phyloP scores from a whole-genome alignment of 2,329 filamentous ascomycete species.

The Sclerotinia subarctica region DNA sequence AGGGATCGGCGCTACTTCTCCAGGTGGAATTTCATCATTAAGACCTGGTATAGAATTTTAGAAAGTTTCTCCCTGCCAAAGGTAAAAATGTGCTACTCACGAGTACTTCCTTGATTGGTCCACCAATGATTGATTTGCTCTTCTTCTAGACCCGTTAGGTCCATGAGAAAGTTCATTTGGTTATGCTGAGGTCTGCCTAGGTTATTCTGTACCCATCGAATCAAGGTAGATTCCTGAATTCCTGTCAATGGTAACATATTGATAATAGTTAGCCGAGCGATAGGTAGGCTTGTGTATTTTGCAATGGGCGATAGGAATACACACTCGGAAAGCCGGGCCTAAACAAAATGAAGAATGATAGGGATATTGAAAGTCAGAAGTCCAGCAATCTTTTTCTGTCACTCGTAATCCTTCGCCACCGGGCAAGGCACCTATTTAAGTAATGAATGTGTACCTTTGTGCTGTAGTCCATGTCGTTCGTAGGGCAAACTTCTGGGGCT shows the following conservation, averaged over 20 bases:
- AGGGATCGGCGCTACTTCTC: background rate
- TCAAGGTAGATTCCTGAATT: slow-evolving; percentile 26
- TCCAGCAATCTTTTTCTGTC: background rate
- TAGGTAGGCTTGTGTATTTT: background rate
- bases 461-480: background rate
- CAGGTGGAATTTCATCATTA: background rate
- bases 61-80: background rate
- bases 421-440: slow-evolving; percentile 9
- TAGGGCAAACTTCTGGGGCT: slow-evolving; percentile 24
- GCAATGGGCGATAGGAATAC: background rate
- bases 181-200: slow-evolving; percentile 22
- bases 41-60: background rate
- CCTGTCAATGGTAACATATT: slow-evolving; percentile 24
- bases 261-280: background rate
- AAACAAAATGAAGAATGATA: background rate
- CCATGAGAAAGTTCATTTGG: slow-evolving; percentile 21
- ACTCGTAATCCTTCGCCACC: background rate
- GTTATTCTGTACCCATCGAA: slow-evolving; percentile 22
- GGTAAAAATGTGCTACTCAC: background rate
- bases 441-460: background rate
- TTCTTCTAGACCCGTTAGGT: slow-evolving; percentile 24
- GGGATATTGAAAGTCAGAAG: background rate
- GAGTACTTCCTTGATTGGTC: slow-evolving; percentile 8
- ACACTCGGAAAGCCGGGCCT: background rate
- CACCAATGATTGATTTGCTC: slow-evolving; percentile 29